Evolutionary conservation across 2,329 filamentous ascomycete species (phyloP), one percentile per base, ranked within the genome.

Genomic region (Colletotrichum liriopes): DNA sequence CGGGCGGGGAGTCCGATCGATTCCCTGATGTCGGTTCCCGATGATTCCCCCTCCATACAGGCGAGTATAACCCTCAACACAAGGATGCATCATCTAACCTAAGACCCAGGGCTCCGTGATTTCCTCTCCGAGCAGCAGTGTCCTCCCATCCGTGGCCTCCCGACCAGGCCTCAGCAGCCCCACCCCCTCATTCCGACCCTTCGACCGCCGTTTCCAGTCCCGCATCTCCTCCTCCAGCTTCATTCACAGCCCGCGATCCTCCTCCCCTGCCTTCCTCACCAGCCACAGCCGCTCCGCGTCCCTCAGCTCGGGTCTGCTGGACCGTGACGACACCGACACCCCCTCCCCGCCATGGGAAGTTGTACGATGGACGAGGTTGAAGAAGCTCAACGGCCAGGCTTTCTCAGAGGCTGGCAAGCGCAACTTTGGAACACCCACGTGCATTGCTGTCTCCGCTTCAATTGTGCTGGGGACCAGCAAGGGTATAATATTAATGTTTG

Each of bases 381-480:
- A 92, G 78, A 98, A 97, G 81, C 90, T 99, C 74, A 95, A 94
- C 32, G 91, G 90, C 0, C 94, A 98, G 81, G 91, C 94, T 4
- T 98, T 98, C 81, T 98, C 96, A 2, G 97, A 99, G 82, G 89
- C 92, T 54, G 96, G 95, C 45, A 96, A 92, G 83, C 92, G 96
- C 73, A 98, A 94, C 81, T 98, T 98, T 85, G 97, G 96, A 37
- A 89, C 92, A 51, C 95, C 96, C 32, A 98, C 96, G 0, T 98
- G 95, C 83, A 88, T 98, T 77, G 92, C 93, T 51, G 93, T 98
- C 59, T 95, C 96, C 74, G 93, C 95, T 3, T 91, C 92, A 11
- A 97, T 99, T 77, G 94, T 95, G 18, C 84, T 99, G 65, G 96
- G 96, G 35, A 99, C 97, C 0, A 94, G 94, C 4, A 98, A 98